Evolutionary conservation across 2,329 filamentous ascomycete species (phyloP).

Genomic region (Penicillium corylophilum): DNA sequence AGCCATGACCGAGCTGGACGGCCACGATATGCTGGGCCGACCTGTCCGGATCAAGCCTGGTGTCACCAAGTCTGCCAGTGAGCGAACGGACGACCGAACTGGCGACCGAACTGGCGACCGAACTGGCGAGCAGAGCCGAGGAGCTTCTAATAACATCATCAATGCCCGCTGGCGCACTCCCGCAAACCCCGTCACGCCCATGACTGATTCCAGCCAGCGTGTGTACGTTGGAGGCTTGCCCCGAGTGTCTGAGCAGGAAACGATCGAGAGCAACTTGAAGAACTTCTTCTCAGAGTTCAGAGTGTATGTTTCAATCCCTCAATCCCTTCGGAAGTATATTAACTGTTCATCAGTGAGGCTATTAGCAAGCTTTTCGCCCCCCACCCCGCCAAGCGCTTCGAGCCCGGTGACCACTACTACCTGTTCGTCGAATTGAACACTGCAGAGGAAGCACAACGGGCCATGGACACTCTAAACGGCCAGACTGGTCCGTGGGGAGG

Average conservation of each 20-base stretch:
- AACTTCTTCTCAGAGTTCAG: constrained; percentile 47
- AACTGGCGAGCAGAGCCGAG: constrained; percentile 9
- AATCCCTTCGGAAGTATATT: neutral
- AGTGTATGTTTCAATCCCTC: constrained; percentile 33
- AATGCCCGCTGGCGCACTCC: constrained; percentile 43
- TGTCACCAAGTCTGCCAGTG: constrained; percentile 51
- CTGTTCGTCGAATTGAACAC: constrained; percentile 65
- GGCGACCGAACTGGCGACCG: no score
- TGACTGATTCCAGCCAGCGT: constrained; percentile 41
- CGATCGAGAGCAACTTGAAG: constrained; percentile 44
- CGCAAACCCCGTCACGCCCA: constrained; percentile 19
- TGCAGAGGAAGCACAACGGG: constrained; percentile 54
- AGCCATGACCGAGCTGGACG: constrained; percentile 59
- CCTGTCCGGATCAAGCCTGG: constrained; percentile 65
- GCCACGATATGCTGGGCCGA: constrained; percentile 56
- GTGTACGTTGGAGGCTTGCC: constrained; percentile 51
- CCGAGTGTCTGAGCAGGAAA: constrained; percentile 42
- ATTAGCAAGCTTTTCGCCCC: constrained; percentile 58
- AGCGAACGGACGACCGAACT: constrained; percentile 16
- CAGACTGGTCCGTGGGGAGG: constrained; percentile 42
- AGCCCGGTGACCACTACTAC: constrained; percentile 60
- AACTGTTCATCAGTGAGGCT: constrained; percentile 35
- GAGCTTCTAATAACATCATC: neutral
- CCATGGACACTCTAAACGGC: constrained; percentile 48
- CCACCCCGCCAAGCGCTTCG: constrained; percentile 54